Conservation (phyloP, 2,329 filamentous ascomycete species). For the Epichloe aotearoae region DNA sequence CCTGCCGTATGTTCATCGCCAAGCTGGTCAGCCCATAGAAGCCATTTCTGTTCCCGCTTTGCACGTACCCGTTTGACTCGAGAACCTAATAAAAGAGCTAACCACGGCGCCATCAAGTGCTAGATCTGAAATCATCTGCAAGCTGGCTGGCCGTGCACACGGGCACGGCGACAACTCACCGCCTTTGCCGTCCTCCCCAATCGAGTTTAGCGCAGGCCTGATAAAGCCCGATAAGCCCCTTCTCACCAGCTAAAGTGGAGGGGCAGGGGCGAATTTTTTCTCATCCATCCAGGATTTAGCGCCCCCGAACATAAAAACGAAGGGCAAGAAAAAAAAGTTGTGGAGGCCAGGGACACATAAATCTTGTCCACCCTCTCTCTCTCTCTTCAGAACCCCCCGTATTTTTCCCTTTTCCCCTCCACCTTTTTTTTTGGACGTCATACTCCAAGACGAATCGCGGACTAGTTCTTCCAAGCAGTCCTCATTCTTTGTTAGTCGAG, state of each 20-base stretch:
- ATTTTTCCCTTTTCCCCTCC: constrained; percentile 2
- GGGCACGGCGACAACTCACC: constrained; percentile 7
- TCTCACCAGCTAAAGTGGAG: constrained; percentile 9
- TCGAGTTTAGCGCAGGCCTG: constrained; percentile 8
- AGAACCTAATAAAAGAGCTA: constrained; percentile 73
- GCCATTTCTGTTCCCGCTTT: no score
- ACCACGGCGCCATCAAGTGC: constrained; percentile 24
- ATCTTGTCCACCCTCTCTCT: constrained; percentile 5
- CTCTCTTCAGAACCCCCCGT: constrained; percentile 3
- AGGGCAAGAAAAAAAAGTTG: not conserved
- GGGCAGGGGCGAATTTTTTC: constrained; percentile 11
- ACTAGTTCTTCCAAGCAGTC: constrained; percentile 11
- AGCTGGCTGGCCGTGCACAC: constrained; percentile 5
- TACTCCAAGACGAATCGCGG: constrained; percentile 30
- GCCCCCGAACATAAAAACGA: not conserved
- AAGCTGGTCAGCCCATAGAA: no score
- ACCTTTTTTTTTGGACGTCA: constrained; percentile 25
- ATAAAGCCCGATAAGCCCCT: constrained; percentile 14
- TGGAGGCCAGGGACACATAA: constrained; percentile 5
- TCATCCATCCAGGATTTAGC: constrained; percentile 5
- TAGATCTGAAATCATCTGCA: constrained; percentile 4
- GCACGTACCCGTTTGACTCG: not conserved
- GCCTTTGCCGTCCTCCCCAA: constrained; percentile 7
- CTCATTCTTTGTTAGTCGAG: constrained; percentile 15
- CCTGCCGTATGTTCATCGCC: no score